phyloP scores from a whole-genome alignment of 1,284 basidiomycete genomes.

The Leccinum subrobustum region DNA sequence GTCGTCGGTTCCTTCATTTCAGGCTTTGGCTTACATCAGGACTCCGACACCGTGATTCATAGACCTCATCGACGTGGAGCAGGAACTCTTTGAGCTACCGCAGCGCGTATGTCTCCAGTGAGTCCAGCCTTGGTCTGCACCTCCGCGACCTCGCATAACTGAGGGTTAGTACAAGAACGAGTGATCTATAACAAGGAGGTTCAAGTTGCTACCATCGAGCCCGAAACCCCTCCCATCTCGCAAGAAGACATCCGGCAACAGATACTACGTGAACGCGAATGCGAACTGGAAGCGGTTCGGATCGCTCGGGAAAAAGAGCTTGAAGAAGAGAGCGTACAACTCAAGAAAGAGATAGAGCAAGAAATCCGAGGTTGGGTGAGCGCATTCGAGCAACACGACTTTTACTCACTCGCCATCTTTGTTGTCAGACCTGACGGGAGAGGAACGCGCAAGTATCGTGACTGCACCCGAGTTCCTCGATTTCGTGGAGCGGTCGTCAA shows the following conservation, averaged over 20 bases:
- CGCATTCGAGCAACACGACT: not conserved
- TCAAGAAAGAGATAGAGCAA: slow-evolving; percentile 80
- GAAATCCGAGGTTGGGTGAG: slow-evolving; percentile 66
- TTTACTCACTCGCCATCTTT: slow-evolving; percentile 1
- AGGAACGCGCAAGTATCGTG: slow-evolving; percentile 80
- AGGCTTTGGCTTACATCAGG: slow-evolving; percentile 35
- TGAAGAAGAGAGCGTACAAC: slow-evolving; percentile 74
- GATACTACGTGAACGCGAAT: slow-evolving; percentile 55
- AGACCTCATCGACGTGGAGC: slow-evolving; percentile 81
- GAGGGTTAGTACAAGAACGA: slow-evolving; percentile 54
- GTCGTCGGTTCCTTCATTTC: not conserved
- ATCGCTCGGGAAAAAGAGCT: slow-evolving; percentile 67
- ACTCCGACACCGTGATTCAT: slow-evolving; percentile 61
- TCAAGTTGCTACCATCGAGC: slow-evolving; percentile 76
- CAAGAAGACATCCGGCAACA: slow-evolving; percentile 77
- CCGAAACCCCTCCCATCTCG: slow-evolving; percentile 44
- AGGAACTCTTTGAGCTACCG: slow-evolving; percentile 88
- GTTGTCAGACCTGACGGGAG: slow-evolving; percentile 73
- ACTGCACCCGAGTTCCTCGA: slow-evolving; percentile 86
- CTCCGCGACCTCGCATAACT: not conserved
- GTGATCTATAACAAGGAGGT: slow-evolving; percentile 94
- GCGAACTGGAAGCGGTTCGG: no score
- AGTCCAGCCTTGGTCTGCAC: not conserved
- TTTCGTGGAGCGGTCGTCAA: slow-evolving; percentile 94
- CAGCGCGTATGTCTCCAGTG: slow-evolving; percentile 57